phyloP scores from a whole-genome alignment of 176 grass and related monocot genomes.

The Oryza meyeriana region DNA sequence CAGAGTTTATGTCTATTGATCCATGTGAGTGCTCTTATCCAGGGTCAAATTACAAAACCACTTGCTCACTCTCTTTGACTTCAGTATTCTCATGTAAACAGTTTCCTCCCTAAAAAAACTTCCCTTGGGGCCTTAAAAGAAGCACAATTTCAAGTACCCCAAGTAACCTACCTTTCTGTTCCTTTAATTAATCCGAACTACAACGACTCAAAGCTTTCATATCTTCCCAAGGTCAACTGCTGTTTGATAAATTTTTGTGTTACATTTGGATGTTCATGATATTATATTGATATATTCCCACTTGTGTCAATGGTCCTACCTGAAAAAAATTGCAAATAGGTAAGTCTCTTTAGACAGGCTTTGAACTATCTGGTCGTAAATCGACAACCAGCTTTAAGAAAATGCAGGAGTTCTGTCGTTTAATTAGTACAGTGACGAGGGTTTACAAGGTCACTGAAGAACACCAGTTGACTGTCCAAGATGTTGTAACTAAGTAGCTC shows the following conservation, averaged over 20 bases:
- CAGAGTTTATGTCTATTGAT: not conserved
- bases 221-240: slow-evolving; percentile 28
- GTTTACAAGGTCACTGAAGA: not conserved
- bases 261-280: not conserved
- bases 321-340: not conserved
- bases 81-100: slow-evolving; percentile 5
- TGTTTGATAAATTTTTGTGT: not conserved
- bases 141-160: not conserved
- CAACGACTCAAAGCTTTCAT: not conserved
- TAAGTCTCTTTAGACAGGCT: not conserved
- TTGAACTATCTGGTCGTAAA: not conserved
- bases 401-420: not conserved
- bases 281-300: not conserved
- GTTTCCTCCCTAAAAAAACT: not conserved
- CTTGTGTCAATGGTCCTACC: not conserved
- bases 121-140: not conserved
- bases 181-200: not conserved
- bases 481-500: not conserved
- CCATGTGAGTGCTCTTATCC: not conserved
- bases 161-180: slow-evolving; percentile 25
- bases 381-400: not conserved
- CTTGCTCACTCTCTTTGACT: slow-evolving; percentile 31
- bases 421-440: not conserved
- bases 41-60: not conserved
- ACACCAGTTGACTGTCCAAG: not conserved